Conservation (phyloP, 1,139 yeast species). For the Scheffersomyces lignicola region DNA sequence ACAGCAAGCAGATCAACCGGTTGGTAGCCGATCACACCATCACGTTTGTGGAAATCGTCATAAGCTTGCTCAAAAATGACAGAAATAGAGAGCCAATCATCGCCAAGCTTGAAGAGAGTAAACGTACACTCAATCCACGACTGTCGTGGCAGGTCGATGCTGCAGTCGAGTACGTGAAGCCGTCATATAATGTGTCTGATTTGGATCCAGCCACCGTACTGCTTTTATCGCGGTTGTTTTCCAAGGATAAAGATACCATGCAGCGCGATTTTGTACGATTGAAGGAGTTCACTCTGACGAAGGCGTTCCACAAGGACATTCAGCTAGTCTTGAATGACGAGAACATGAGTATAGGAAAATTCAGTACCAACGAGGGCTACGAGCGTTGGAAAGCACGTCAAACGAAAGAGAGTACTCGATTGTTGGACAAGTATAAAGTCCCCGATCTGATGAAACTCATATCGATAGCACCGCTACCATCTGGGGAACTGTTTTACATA, state of each 20-base stretch:
- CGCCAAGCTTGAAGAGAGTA: conserved; percentile 44
- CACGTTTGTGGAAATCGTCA: conserved; percentile 56
- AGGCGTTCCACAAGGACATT: conserved; percentile 46
- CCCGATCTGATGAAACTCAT: conserved; percentile 33
- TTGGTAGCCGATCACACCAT: conserved; percentile 57
- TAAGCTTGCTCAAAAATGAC: conserved; percentile 46
- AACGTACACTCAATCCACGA: conserved; percentile 36
- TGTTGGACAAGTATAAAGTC: conserved; percentile 41
- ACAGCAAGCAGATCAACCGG: conserved; percentile 36
- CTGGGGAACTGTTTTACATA: conserved; percentile 38
- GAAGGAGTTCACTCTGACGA: conserved; percentile 45
- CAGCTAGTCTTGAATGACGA: background rate
- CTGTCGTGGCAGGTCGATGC: conserved; percentile 10
- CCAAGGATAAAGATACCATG: conserved; percentile 36
- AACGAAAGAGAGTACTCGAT: conserved; percentile 31
- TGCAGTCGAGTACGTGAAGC: conserved; percentile 32
- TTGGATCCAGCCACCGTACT: conserved; percentile 43
- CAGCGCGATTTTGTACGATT: conserved; percentile 51
- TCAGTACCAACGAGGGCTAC: conserved; percentile 40
- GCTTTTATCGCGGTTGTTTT: conserved; percentile 42
- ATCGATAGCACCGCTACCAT: conserved; percentile 29
- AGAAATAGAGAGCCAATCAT: conserved; percentile 43
- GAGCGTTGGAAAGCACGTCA: conserved; percentile 56
- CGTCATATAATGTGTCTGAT: conserved; percentile 51
- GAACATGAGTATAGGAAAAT: conserved; percentile 34